A percentile compares a stretch with the other conserved stretches of the same genome.
Conservation (phyloP, 106 monocot species). For the Vanilla planifolia region DNA sequence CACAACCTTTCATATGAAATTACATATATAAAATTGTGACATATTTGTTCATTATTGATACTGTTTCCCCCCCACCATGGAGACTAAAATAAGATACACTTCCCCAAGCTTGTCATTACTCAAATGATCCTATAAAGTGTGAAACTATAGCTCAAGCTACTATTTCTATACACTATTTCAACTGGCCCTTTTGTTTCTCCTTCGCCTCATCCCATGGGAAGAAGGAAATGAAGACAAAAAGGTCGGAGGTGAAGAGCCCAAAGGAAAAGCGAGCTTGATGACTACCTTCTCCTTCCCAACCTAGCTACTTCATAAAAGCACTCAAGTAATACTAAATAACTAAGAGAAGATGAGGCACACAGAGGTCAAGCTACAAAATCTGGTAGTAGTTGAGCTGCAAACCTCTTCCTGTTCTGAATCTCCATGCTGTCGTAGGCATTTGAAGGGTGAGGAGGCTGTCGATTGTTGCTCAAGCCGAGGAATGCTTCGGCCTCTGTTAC, state of each 20-base stretch:
- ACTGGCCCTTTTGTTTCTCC: background rate
- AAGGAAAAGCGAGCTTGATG: background rate
- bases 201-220: background rate
- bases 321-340: background rate
- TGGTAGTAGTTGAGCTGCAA: slow-evolving; percentile 54
- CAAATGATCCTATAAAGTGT: slow-evolving; percentile 3
- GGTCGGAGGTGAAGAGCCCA: background rate
- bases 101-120: background rate
- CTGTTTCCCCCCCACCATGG: background rate
- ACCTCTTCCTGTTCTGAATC: slow-evolving; percentile 73
- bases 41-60: background rate
- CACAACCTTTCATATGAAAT: too few species aligned
- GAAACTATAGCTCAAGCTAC: background rate
- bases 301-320: background rate
- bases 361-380: slow-evolving; percentile 57
- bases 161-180: background rate
- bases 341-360: background rate
- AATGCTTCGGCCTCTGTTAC: slow-evolving; percentile 11
- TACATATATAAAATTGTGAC: background rate
- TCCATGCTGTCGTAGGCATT: slow-evolving; percentile 47
- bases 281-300: background rate
- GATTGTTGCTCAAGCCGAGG: slow-evolving; percentile 6
- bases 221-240: background rate
- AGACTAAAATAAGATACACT: background rate
- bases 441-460: slow-evolving; percentile 16